Evolutionary conservation across 2,329 filamentous ascomycete genomes (phyloP), one percentile per base, ranked within the genome.

Genomic region (Pestalotiopsis sp.): DNA sequence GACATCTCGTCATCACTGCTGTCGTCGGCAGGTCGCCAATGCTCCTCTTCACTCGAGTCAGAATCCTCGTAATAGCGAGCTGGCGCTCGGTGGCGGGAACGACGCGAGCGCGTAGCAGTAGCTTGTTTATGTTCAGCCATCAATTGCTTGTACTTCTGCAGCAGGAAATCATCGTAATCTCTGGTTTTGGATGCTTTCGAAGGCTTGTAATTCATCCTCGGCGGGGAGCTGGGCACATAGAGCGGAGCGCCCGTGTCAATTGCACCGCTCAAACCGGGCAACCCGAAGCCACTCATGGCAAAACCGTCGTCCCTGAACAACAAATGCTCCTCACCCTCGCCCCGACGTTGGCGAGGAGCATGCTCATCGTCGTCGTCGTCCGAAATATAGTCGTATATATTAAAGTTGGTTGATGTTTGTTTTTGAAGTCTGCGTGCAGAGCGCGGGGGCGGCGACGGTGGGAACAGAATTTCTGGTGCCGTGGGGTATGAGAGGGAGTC

Each of bases 351-450:
- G 23, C 64, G 66, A 20, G 68, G 62, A 13, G 58, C 59, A 39
- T 45, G 41, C 17, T n/a, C 23, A 13, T 68, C 67, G 13, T 70
- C 68, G 39, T 70, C 68, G 39, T 70, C 68, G 11, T 66, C 66
- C 12, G 59, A 69, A 25, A 68, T 25, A 38, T 69, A 57, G 41
- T 67, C 66, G 12, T 68, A 59, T 20, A 70, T 64, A 41, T 68
- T 66, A 41, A 69, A 66, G 9, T 57, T 36, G n/a, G 63, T 31
- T n/a, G 59, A 13, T 59, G 64, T 38, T 27, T 45, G 25, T 61
- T 20, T 23, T 13, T 61, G 49, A n/a, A 49, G 27, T 36, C 65
- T 38, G n/a, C 60, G 59, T 4, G 20, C 23, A 59, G 52, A 49
- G 20, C 31, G 31, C 6, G 36, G 31, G 12, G 64, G 56, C 41